Conservation (phyloP, 805 yeast genomes). For the Starmerella scarabaei region DNA sequence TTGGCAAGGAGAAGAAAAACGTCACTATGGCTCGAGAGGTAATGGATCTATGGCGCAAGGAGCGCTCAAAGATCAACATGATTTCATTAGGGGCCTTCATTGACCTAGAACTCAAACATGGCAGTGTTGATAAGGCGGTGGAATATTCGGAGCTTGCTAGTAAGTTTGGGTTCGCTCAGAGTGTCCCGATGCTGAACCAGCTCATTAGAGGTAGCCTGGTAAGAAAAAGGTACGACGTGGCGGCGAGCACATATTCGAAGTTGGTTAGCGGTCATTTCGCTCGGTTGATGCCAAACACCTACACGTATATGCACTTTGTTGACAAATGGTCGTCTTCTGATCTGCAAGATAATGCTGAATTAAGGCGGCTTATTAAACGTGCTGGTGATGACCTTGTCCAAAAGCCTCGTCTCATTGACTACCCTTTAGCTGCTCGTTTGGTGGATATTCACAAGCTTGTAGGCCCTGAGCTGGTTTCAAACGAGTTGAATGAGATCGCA, state of each 20-base stretch:
- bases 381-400: conserved; percentile 6
- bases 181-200: conserved; percentile 25
- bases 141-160: conserved; percentile 19
- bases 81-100: conserved; percentile 25
- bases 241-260: conserved; percentile 16
- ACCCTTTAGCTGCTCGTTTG: conserved; percentile 13
- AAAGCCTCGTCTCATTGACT: conserved; percentile 12
- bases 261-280: conserved; percentile 12
- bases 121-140: conserved; percentile 15
- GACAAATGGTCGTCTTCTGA: conserved; percentile 6
- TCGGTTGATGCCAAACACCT: conserved; percentile 21
- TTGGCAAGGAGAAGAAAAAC: conserved; percentile 37
- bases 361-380: conserved; percentile 5
- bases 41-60: conserved; percentile 21
- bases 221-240: conserved; percentile 16
- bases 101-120: conserved; percentile 24
- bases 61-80: conserved; percentile 21
- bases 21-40: conserved; percentile 40
- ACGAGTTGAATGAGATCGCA: conserved; percentile 1
- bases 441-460: conserved; percentile 3
- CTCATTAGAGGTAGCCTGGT: conserved; percentile 22
- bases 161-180: conserved; percentile 20
- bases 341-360: background rate
- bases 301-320: conserved; percentile 23
- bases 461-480: conserved; percentile 9